Evolutionary conservation across 805 yeast genomes (phyloP).

Genomic region (Wickerhamiella hasegawae): DNA sequence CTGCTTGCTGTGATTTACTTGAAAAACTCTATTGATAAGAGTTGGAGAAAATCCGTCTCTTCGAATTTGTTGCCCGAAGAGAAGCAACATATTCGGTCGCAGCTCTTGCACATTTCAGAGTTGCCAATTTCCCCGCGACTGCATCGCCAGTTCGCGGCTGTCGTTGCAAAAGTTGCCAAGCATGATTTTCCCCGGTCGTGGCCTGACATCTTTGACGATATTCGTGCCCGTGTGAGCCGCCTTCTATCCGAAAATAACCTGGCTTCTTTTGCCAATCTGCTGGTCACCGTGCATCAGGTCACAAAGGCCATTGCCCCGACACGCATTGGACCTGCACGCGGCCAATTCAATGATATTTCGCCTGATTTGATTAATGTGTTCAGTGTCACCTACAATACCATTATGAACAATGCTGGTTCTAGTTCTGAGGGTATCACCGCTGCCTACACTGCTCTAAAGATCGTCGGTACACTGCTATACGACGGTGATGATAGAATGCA

Average conservation of each 20-base stretch:
- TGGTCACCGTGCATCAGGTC: constrained; percentile 59
- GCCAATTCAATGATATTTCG: constrained; percentile 28
- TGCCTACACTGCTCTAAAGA: constrained; percentile 64
- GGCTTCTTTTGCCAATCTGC: constrained; percentile 38
- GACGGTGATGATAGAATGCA: constrained; percentile 66
- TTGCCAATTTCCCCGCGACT: constrained; percentile 39
- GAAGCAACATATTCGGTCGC: constrained; percentile 33
- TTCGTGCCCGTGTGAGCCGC: constrained; percentile 8
- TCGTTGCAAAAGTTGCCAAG: constrained; percentile 62
- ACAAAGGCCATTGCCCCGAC: constrained; percentile 61
- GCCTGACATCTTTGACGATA: constrained; percentile 64
- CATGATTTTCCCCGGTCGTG: constrained; percentile 78
- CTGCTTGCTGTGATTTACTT: constrained; percentile 81
- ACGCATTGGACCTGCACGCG: constrained; percentile 59
- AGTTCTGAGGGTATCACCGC: constrained; percentile 24
- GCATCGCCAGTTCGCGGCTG: constrained; percentile 70
- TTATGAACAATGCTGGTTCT: constrained; percentile 30
- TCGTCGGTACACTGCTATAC: constrained; percentile 51
- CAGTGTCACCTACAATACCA: constrained; percentile 39
- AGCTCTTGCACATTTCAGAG: constrained; percentile 3
- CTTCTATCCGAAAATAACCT: constrained; percentile 15
- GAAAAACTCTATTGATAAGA: constrained; percentile 72
- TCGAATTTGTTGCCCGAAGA: constrained; percentile 47
- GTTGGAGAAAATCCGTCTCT: constrained; percentile 61
- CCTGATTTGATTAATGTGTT: constrained; percentile 46